A percentile compares a stretch with the other conserved stretches of the same genome.
phyloP scores from a whole-genome alignment of 2,329 filamentous ascomycete genomes.

The Chrysosporium queenslandicum region DNA sequence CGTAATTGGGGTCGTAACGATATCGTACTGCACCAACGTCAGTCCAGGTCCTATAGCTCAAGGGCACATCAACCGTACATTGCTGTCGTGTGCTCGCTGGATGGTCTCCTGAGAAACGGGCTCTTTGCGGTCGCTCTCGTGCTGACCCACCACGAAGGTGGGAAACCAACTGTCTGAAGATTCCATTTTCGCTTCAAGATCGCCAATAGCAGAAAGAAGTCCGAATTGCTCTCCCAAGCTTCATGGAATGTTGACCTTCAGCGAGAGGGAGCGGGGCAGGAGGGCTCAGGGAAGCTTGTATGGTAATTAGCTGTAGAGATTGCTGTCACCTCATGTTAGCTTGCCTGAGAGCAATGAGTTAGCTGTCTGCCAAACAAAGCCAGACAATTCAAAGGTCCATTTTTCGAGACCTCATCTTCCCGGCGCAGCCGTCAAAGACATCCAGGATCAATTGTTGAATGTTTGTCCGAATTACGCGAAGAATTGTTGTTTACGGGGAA shows the following conservation, averaged over 20 bases:
- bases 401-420: background rate
- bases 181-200: conserved; percentile 12
- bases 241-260: background rate
- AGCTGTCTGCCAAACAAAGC: background rate
- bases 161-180: conserved; percentile 26
- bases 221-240: background rate
- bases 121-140: conserved; percentile 46
- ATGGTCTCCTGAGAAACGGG: conserved; percentile 44
- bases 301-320: too few species aligned
- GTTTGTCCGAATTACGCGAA: background rate
- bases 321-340: conserved; percentile 4
- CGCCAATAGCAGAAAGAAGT: background rate
- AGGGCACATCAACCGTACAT: conserved; percentile 32
- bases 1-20: conserved; percentile 54
- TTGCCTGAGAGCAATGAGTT: background rate
- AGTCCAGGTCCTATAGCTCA: conserved; percentile 12
- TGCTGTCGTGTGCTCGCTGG: conserved; percentile 47
- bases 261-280: background rate
- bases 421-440: background rate
- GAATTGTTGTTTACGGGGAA: background rate
- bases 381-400: background rate
- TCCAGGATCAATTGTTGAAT: background rate
- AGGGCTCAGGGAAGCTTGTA: background rate
- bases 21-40: conserved; percentile 47
- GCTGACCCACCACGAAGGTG: conserved; percentile 52